Evolutionary conservation across 2,329 filamentous ascomycete genomes (phyloP).

Genomic region (Colletotrichum sublineola): DNA sequence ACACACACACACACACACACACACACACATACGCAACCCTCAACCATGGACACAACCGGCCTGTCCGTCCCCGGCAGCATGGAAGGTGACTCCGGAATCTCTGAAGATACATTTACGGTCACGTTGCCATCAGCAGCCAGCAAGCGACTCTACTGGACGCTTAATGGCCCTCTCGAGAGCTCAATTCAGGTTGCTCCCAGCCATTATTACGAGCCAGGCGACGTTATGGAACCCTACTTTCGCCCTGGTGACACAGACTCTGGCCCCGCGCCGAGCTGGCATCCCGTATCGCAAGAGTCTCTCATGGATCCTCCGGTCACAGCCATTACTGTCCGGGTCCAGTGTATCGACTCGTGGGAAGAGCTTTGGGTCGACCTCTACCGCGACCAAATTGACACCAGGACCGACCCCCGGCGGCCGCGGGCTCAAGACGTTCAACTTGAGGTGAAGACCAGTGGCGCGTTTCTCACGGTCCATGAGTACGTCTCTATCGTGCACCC

Average conservation of each 20-base stretch:
- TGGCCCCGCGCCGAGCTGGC: slow-evolving; percentile 22
- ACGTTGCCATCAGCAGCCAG: background rate
- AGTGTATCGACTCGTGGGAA: slow-evolving; percentile 10
- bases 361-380: background rate
- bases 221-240: slow-evolving; percentile 36
- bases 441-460: slow-evolving; percentile 34
- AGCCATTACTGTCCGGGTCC: slow-evolving; percentile 17
- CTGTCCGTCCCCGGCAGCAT: background rate
- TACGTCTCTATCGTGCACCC: slow-evolving; percentile 44
- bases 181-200: slow-evolving; percentile 34
- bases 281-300: slow-evolving; percentile 41
- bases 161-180: slow-evolving; percentile 34
- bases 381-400: background rate
- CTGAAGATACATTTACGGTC: background rate
- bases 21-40: background rate
- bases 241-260: background rate
- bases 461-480: slow-evolving; percentile 45
- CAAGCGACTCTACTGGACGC: background rate
- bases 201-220: slow-evolving; percentile 27
- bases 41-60: background rate
- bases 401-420: slow-evolving; percentile 15
- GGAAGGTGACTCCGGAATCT: background rate
- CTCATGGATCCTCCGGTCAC: slow-evolving; percentile 23
- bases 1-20: background rate
- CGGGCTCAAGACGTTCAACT: slow-evolving; percentile 28